A percentile compares a stretch with the other conserved stretches of the same genome.
Evolutionary conservation across 495 filamentous ascomycete genomes (phyloP).

Genomic region (Aspergillus diversus): DNA sequence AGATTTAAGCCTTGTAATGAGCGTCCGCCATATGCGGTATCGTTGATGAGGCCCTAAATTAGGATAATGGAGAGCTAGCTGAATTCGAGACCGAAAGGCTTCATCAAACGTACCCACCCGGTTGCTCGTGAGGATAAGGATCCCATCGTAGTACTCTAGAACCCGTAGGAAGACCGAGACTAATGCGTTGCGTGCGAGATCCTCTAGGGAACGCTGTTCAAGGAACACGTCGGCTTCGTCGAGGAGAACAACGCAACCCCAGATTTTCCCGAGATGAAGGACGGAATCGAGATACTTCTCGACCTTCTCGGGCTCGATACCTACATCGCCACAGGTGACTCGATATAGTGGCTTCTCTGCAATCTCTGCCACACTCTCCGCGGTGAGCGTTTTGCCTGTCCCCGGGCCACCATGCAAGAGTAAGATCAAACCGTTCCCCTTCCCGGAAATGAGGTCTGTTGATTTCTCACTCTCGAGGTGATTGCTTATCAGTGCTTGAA

Average conservation of each 20-base stretch:
- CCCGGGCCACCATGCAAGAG: conserved; percentile 57
- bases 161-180: conserved; percentile 58
- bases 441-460: conserved; percentile 19
- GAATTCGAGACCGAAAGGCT: conserved; percentile 55
- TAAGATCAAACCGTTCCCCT: conserved; percentile 51
- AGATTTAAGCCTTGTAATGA: conserved; percentile 28
- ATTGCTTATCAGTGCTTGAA: conserved; percentile 53
- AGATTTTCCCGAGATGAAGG: conserved; percentile 44
- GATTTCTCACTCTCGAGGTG: conserved; percentile 30
- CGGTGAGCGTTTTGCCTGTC: conserved; percentile 42
- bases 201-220: conserved; percentile 39
- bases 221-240: conserved; percentile 64
- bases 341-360: conserved; percentile 31
- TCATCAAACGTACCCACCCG: conserved; percentile 54
- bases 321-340: conserved; percentile 42
- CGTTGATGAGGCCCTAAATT: background rate
- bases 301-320: conserved; percentile 39
- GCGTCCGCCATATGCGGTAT: conserved; percentile 40
- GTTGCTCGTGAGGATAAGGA: conserved; percentile 40
- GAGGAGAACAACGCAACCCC: conserved; percentile 55
- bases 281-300: conserved; percentile 46
- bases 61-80: conserved; percentile 31
- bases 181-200: conserved; percentile 53
- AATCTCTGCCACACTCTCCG: conserved; percentile 38
- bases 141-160: conserved; percentile 59